Conservation (phyloP, 306 rosid genomes). For the Cotoneaster glaucophyllus region DNA sequence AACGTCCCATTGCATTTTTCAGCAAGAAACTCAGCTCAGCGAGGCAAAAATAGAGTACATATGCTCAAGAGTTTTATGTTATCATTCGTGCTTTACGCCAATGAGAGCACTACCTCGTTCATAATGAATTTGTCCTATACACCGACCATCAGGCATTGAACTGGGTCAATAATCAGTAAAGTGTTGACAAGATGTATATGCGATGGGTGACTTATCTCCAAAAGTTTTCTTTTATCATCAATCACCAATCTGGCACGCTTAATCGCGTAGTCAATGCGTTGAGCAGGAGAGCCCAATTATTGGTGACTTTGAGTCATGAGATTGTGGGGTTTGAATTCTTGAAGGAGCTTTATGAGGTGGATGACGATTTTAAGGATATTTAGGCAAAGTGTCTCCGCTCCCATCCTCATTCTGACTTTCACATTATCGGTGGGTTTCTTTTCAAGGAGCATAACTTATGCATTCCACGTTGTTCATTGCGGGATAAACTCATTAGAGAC, state of each 20-base stretch:
- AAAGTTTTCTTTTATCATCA: no score
- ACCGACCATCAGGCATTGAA: neutral
- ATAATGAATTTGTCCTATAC: no score
- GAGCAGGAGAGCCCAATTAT: neutral
- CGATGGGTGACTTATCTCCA: neutral
- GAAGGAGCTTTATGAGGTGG: neutral
- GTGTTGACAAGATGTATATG: neutral
- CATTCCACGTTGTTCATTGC: no score
- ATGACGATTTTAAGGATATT: no score
- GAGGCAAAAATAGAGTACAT: neutral
- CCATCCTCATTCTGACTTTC: no score
- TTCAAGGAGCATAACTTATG: no score
- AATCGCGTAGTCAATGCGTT: neutral
- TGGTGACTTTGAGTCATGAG: neutral
- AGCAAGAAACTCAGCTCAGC: neutral
- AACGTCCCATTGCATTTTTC: no score
- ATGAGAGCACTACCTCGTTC: neutral
- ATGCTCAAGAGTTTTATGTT: neutral
- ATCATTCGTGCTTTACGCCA: neutral
- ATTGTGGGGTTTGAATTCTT: neutral
- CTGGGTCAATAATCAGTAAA: no score
- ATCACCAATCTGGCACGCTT: neutral
- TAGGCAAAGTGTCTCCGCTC: no score
- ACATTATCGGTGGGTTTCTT: no score
- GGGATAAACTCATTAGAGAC: no score